These are phyloP conservation scores for Cercospora berteroae DNA, from an alignment of 2,329 filamentous ascomycete genomes.

Conservation along the genomic window DNA sequence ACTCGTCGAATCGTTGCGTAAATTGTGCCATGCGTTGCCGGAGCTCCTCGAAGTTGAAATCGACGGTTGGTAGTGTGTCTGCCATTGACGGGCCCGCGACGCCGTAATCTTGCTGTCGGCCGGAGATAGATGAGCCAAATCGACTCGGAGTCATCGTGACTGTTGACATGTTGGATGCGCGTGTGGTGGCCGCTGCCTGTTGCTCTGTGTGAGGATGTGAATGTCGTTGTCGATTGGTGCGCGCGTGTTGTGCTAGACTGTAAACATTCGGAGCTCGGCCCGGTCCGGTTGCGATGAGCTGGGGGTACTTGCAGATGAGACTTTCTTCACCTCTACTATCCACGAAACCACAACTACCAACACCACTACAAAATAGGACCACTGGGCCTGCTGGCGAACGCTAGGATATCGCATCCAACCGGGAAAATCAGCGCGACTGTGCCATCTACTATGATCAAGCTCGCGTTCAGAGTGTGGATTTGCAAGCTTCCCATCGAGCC, in stretches of 20 bases:
- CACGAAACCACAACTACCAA: background rate
- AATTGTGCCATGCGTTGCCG: slow-evolving; percentile 95
- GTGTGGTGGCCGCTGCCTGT: slow-evolving; percentile 7
- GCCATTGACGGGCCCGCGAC: slow-evolving; percentile 65
- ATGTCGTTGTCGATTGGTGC: background rate
- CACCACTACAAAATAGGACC: background rate
- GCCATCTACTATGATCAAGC: slow-evolving; percentile 25
- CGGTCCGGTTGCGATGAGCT: slow-evolving; percentile 9
- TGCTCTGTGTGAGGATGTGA: slow-evolving; percentile 9
- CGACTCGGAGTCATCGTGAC: slow-evolving; percentile 47
- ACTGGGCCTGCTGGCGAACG: background rate
- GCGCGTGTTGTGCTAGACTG: background rate
- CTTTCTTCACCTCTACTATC: background rate
- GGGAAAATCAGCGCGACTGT: background rate
- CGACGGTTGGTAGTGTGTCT: slow-evolving; percentile 79
- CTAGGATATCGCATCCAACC: background rate
- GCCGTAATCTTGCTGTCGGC: slow-evolving; percentile 55
- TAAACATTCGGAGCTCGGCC: slow-evolving; percentile 12
- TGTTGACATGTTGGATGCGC: slow-evolving; percentile 31
- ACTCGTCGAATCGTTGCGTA: slow-evolving; percentile 83
- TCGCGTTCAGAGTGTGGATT: slow-evolving; percentile 6
- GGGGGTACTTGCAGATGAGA: background rate
- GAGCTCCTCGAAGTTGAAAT: slow-evolving; percentile 94
- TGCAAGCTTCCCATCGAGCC: slow-evolving; percentile 40
- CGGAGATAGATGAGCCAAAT: slow-evolving; percentile 69